Evolutionary conservation across 306 rosid genomes (phyloP), one percentile per base, ranked within the genome.

Genomic region (Casuarina equisetifolia): DNA sequence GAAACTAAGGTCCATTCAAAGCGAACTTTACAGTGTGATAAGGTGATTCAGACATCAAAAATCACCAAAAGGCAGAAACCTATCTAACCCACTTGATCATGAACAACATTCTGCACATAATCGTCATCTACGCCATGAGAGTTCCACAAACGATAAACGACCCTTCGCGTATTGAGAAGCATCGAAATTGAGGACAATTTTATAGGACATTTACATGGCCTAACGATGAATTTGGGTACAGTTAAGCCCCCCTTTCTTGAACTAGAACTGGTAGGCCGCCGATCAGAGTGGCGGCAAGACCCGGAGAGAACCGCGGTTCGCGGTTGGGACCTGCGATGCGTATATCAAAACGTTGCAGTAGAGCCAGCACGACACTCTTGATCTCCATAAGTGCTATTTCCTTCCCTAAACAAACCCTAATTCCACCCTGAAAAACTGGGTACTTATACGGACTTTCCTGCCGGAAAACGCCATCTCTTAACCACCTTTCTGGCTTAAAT

Each of bases 391-490:
- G 46, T 2, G 99, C 97, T 83, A 95, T 53, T 40, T 95, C 97
- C 75, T 82, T 92, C 2, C 99, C 99, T 85, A 95, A 86, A 82
- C 99, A 95, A 43, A 95, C 89, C 76, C 99, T 83, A 5, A 32
- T 55, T 9, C 99, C 99, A 0, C 88, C 99, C 42, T 95, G 99
- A 68, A 95, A 95, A 49, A 92, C 96, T 0, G 99, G 96, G 72
- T 84, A 95, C 79, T 91, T 91, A 38, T 73, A 95, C 0, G 92
- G 87, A 39, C 86, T 79, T 38, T 79, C 80, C 0, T 86, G 90
- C 0, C 79, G 49, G 57, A 89, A 95, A 11, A 81, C 69, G 0
- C 91, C 97, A 0, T 81, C 80, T 0, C 69, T 76, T 73, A 95
- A 43, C 99, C 99, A 95, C 76, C 99, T 86, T 2, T 87, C 87